phyloP scores from a whole-genome alignment of 2,329 filamentous ascomycete genomes.

The Amauroascus verrucosus region DNA sequence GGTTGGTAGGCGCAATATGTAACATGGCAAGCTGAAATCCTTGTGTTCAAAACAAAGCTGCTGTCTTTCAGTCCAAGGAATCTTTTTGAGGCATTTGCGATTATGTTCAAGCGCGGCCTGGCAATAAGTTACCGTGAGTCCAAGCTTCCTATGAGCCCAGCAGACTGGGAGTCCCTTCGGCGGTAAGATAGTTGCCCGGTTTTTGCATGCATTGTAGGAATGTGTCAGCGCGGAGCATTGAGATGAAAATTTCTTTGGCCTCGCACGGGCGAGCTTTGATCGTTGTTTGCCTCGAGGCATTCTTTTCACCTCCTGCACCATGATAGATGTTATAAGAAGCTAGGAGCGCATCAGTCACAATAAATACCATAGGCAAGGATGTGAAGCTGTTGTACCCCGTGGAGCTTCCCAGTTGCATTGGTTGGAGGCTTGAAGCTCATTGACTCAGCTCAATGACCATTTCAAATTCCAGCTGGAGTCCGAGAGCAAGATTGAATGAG shows the following conservation, averaged over 20 bases:
- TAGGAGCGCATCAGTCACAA: no score
- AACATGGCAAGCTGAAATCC: constrained; percentile 11
- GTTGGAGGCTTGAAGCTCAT: no score
- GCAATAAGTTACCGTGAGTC: constrained; percentile 8
- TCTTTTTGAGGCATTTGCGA: constrained; percentile 15
- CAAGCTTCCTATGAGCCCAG: constrained; percentile 9
- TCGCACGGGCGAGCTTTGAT: not conserved
- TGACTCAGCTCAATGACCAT: no score
- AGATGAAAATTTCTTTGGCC: constrained; percentile 5
- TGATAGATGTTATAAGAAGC: not conserved
- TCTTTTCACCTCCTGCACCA: not conserved
- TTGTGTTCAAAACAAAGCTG: constrained; percentile 12
- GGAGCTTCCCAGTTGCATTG: no score
- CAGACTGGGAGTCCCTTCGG: constrained; percentile 5
- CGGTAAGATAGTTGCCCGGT: constrained; percentile 5
- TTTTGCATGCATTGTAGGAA: constrained; percentile 13
- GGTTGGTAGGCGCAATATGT: constrained; percentile 13
- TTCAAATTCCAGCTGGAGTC: no score
- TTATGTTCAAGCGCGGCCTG: constrained; percentile 9
- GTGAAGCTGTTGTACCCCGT: no score
- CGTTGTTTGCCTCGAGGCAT: not conserved
- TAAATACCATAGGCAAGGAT: no score
- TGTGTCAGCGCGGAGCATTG: constrained; percentile 10
- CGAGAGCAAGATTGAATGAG: no score
- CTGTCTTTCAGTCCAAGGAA: constrained; percentile 16